These are phyloP conservation scores for Chaetothyriales sp. DNA, from an alignment of 2,329 filamentous ascomycete species.

Conservation along the genomic window DNA sequence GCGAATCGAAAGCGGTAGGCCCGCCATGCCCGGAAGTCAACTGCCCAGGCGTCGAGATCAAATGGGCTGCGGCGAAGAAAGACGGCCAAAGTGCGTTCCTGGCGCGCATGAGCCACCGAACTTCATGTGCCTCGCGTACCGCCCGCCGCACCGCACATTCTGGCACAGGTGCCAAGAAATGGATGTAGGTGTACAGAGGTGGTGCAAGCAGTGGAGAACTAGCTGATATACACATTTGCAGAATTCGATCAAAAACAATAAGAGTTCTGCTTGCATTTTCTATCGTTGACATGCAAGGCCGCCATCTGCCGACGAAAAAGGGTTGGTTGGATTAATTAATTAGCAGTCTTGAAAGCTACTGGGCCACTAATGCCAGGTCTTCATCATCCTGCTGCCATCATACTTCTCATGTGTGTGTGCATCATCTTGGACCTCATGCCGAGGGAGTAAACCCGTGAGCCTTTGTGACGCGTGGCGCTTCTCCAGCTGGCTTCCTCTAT, in stretches of 20 bases:
- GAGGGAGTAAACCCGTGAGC: too few species aligned
- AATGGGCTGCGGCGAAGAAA: not conserved
- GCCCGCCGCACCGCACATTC: too few species aligned
- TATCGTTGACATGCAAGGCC: too few species aligned
- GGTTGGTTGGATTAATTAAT: not conserved
- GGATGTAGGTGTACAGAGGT: too few species aligned
- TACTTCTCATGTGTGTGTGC: too few species aligned
- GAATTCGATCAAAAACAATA: not conserved
- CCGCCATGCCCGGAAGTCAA: conserved; percentile 5
- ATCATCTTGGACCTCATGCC: too few species aligned
- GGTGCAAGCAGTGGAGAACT: too few species aligned
- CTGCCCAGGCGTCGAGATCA: not conserved
- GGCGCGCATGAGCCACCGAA: not conserved
- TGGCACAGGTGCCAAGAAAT: too few species aligned
- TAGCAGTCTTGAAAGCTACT: not conserved
- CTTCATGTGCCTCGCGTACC: not conserved
- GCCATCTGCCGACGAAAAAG: not conserved
- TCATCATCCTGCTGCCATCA: too few species aligned
- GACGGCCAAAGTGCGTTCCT: not conserved
- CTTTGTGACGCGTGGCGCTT: not conserved
- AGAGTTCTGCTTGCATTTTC: too few species aligned
- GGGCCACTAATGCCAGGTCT: not conserved
- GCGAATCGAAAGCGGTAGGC: conserved; percentile 1
- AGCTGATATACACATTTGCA: too few species aligned
- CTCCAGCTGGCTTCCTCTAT: not conserved